Conservation (phyloP, 192 early-diverging fungal species). For the Coemansia sp. region DNA sequence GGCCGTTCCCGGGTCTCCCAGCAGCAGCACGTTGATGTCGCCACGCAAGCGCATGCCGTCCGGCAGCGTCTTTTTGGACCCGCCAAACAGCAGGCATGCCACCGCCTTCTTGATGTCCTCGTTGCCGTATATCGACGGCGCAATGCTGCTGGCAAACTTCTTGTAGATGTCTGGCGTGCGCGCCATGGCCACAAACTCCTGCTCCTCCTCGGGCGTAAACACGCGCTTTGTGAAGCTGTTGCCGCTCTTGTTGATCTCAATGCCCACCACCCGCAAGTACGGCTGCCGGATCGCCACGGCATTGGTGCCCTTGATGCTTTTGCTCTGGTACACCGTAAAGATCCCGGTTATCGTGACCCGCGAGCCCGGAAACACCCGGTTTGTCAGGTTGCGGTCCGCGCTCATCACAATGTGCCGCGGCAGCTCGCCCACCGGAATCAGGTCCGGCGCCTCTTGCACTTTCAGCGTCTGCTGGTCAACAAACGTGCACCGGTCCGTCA, state of each 20-base stretch:
- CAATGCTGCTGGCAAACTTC: constrained; percentile 89
- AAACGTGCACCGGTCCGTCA: constrained; percentile 94
- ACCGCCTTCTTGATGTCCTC: constrained; percentile 98
- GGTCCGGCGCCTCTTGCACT: constrained; percentile 94
- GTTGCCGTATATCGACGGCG: constrained; percentile 95
- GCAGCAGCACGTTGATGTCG: constrained; percentile 94
- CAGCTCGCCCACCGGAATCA: constrained; percentile 97
- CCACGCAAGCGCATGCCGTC: constrained; percentile 97
- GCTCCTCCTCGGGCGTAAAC: constrained; percentile 91
- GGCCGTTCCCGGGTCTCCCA: constrained; percentile 98
- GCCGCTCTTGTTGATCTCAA: constrained; percentile 76
- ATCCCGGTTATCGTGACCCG: constrained; percentile 92
- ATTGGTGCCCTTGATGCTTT: constrained; percentile 60
- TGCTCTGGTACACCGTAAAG: constrained; percentile 89
- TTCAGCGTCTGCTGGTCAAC: constrained; percentile 97
- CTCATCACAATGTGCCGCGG: constrained; percentile 91
- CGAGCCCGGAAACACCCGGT: constrained; percentile 90
- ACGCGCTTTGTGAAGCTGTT: constrained; percentile 60
- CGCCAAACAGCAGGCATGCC: constrained; percentile 90
- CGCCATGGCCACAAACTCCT: constrained; percentile 85
- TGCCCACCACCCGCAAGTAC: constrained; percentile 91
- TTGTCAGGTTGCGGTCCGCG: constrained; percentile 81
- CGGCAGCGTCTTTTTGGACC: constrained; percentile 91
- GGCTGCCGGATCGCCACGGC: constrained; percentile 90
- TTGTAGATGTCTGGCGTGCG: constrained; percentile 84